A percentile compares a stretch with the other conserved stretches of the same genome.
Evolutionary conservation across 2,329 filamentous ascomycete genomes (phyloP).

Genomic region (Verticillium isaacii): DNA sequence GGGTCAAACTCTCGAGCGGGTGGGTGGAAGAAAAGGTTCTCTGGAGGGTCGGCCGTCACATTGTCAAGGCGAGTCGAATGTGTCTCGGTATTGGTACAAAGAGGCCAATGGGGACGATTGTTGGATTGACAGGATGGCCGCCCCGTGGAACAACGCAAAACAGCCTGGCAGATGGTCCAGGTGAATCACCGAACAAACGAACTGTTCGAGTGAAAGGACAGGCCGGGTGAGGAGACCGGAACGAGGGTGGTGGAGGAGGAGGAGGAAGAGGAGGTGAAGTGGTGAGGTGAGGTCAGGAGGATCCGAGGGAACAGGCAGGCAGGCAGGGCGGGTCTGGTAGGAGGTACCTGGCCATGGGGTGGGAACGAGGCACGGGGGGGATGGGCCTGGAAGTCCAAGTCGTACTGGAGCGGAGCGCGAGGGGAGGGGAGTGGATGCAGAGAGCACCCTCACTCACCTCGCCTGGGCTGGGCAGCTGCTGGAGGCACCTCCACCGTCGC

Average conservation of each 20-base stretch:
- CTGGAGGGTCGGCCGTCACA: not conserved
- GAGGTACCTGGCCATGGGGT: not conserved
- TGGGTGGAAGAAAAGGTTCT: not conserved
- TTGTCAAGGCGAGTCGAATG: not conserved
- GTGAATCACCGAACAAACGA: not conserved
- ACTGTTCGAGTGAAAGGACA: not conserved
- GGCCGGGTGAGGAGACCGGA: not conserved
- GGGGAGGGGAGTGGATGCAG: not conserved
- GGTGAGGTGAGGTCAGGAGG: slow-evolving; percentile 1
- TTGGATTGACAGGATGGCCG: not conserved
- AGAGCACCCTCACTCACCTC: not conserved
- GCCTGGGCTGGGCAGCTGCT: not conserved
- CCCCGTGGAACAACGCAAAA: not conserved
- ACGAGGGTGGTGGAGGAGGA: not conserved
- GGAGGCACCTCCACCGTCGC: not conserved
- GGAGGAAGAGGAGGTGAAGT: not conserved
- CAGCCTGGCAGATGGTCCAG: not conserved
- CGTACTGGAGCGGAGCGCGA: not conserved
- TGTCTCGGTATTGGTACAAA: not conserved
- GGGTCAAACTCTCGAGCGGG: not conserved
- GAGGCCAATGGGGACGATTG: not conserved
- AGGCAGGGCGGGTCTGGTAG: not conserved
- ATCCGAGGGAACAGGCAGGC: not conserved
- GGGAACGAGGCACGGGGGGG: not conserved
- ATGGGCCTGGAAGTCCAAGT: not conserved